Conservation (phyloP, 768 basidiomycete genomes). For the Pulveroboletus frians region DNA sequence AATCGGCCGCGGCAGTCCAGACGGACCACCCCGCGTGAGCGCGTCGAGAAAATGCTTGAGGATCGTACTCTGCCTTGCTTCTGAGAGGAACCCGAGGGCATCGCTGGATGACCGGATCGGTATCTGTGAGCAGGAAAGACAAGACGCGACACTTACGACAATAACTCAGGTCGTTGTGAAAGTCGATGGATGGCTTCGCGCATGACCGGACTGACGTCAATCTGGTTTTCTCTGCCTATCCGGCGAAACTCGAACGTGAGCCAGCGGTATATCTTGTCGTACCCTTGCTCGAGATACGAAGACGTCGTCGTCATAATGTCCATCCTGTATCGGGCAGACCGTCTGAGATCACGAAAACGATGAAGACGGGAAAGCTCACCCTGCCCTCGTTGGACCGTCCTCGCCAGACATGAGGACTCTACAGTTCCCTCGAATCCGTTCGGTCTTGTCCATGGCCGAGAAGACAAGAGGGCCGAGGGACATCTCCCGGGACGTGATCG, state of each 20-base stretch:
- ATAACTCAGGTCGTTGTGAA: slow-evolving; percentile 69
- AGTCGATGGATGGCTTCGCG: slow-evolving; percentile 70
- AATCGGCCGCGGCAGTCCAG: slow-evolving; percentile 84
- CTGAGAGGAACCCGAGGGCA: slow-evolving; percentile 67
- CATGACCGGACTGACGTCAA: slow-evolving; percentile 64
- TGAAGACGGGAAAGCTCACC: slow-evolving; percentile 39
- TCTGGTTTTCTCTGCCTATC: slow-evolving; percentile 64
- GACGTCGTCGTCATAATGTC: slow-evolving; percentile 88
- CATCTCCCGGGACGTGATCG: slow-evolving; percentile 74
- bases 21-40: slow-evolving; percentile 81
- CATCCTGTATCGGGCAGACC: slow-evolving; percentile 42
- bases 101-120: slow-evolving; percentile 45
- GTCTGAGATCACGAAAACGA: background rate
- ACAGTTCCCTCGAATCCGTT: slow-evolving; percentile 79
- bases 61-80: slow-evolving; percentile 77
- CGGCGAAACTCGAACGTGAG: slow-evolving; percentile 79
- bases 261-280: slow-evolving; percentile 85
- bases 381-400: slow-evolving; percentile 70
- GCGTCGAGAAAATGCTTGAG: slow-evolving; percentile 82
- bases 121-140: background rate
- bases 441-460: slow-evolving; percentile 80
- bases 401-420: slow-evolving; percentile 82
- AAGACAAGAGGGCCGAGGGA: slow-evolving; percentile 74
- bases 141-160: slow-evolving; percentile 33
- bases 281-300: slow-evolving; percentile 80